These are phyloP conservation scores for Alternaria angustiovoidea DNA, from an alignment of 2,329 filamentous ascomycete species.

Conservation along the genomic window DNA sequence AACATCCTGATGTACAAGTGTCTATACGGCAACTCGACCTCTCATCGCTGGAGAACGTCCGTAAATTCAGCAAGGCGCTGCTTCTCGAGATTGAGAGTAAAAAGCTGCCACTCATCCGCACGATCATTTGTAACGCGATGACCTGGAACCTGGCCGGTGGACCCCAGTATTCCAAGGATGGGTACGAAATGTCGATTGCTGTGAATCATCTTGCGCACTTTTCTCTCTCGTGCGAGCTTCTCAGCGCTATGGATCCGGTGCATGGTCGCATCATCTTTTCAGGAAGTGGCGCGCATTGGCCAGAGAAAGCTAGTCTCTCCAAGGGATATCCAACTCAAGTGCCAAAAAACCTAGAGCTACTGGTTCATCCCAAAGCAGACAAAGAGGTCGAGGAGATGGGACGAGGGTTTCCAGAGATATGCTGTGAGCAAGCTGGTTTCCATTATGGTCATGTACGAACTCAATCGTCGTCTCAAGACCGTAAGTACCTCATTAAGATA, in stretches of 20 bases:
- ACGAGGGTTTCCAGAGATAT: conserved; percentile 56
- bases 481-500: conserved; percentile 25
- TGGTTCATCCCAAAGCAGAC: conserved; percentile 49
- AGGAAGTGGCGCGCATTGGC: conserved; percentile 48
- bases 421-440: conserved; percentile 54
- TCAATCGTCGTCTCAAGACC: conserved; percentile 48
- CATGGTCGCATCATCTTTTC: conserved; percentile 32
- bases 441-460: conserved; percentile 53
- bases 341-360: conserved; percentile 43
- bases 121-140: conserved; percentile 38
- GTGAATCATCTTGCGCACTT: conserved; percentile 34
- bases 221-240: conserved; percentile 22
- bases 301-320: conserved; percentile 46
- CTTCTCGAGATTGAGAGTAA: conserved; percentile 14
- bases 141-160: conserved; percentile 25
- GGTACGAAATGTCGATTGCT: conserved; percentile 25
- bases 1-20: conserved; percentile 14
- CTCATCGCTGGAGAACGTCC: conserved; percentile 18
- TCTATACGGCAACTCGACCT: conserved; percentile 30
- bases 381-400: conserved; percentile 44
- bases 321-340: conserved; percentile 50
- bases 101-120: conserved; percentile 18
- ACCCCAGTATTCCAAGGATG: conserved; percentile 24
- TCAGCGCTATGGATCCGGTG: conserved; percentile 18
- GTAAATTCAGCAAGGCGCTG: conserved; percentile 19